Conservation (phyloP, 2,329 filamentous ascomycete genomes). For the Zymoseptoria ardabiliae region DNA sequence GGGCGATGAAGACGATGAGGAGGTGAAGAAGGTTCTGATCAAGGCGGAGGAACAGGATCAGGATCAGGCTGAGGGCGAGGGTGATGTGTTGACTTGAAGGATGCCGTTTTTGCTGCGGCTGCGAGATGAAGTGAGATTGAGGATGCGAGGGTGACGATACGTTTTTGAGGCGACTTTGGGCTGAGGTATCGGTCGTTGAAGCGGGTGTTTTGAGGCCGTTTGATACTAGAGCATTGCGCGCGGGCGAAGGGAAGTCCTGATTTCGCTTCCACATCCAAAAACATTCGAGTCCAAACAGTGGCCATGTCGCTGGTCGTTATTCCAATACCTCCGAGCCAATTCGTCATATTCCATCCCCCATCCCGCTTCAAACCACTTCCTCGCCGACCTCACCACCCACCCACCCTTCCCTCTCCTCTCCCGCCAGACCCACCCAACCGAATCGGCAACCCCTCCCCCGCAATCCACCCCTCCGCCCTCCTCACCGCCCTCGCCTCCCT, state of each 20-base stretch:
- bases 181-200: neutral
- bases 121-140: neutral
- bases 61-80: neutral
- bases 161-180: neutral
- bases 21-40: neutral
- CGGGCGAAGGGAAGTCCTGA: neutral
- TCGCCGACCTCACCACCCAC: neutral
- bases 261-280: neutral
- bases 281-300: neutral
- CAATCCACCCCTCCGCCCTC: neutral
- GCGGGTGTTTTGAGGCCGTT: neutral
- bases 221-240: neutral
- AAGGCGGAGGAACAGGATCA: neutral
- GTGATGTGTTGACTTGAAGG: neutral
- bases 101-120: neutral
- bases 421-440: neutral
- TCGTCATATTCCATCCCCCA: neutral
- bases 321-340: rapidly evolving
- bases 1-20: neutral
- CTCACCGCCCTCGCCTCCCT: no score
- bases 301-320: neutral
- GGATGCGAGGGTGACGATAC: neutral
- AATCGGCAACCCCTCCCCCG: neutral
- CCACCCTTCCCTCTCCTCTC: no score
- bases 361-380: neutral